Evolutionary conservation across 306 rosid species (phyloP), one percentile per base, ranked within the genome.

Genomic region (Castanea sativa): DNA sequence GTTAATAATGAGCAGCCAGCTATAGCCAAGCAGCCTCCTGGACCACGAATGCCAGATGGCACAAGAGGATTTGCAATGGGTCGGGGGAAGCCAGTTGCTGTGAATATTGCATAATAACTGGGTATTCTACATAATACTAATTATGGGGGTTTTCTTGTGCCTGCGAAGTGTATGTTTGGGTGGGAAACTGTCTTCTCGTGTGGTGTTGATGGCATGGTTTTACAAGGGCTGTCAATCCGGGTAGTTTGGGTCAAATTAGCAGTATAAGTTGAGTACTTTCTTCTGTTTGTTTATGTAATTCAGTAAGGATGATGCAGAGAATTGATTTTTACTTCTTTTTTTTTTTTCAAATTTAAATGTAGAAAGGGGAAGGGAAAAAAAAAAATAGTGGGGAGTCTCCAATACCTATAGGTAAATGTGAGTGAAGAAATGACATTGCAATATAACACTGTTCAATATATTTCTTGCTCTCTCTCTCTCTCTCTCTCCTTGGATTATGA

Each of bases 21-120:
- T 8, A 69, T 82, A 38, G 79, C 88, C 75, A 94, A 86, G 79
- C 94, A 90, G 49, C 99, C 99, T 67, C 99, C 99, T 0, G 99
- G 98, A 53, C 99, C 99, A 3, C 94, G 99, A 13, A 95, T 95
- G 99, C 99, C 99, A 0, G 97, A 95, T 60, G 99, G 99, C 21
- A 95, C 99, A 13, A 93, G 90, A 87, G 99, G 99, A 79, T 95
- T 95, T 79, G 89, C 94, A 6, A 82, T 90, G 96, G 99, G 99
- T 58, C 85, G 99, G 85, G 99, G 98, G 71, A 95, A 88, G 88
- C 90, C 88, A 3, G 65, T 92, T 61, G 78, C 90, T 83, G 95
- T 86, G 87, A 87, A 90, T 85, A 86, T 86, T 85, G 84, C 85
- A 41, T 85, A 81, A 85, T 76, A 25, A 64, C 52, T 71, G 63